Base-by-base conservation (phyloP, 2,329 filamentous ascomycete species). In the Pseudogymnoascus sp. region DNA sequence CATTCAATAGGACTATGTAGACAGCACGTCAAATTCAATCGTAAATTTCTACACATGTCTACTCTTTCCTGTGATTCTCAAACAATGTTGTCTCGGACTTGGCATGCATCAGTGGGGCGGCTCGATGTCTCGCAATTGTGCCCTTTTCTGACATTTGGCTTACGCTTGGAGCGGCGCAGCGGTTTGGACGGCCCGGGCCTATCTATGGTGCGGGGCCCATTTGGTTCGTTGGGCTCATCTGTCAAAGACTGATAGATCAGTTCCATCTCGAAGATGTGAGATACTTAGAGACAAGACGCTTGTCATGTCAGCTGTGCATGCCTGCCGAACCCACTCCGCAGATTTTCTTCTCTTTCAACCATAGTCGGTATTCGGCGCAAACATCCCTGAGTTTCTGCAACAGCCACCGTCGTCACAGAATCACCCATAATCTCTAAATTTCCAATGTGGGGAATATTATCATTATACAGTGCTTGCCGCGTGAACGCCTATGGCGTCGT, bases 361-460 rank as follows among this genome's bases (percentile, higher is more conserved):
- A 14, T 50, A 2, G 25, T 50, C 6, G 21, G 44, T n/a, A 14
- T 10, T 31, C 10, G 28, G 8, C 28, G 8, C 42, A 25, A 50
- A 50, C 6, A 25, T 50, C 12, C 42, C 21, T n/a, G n/a, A 16
- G 18, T 47, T 47, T 5, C 42, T 47, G 12, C 42, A 23, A 25
- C 21, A 25, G 42, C 47, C 25, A 16, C n/a, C 50, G 25, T 56
- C 28, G 33, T 18, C 11, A 14, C 25, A 33, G 4, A 18, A 56
- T 56, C 50, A 56, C 16, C n/a, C 35, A 31, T 23, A 60, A 60
- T 38, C 8, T 38, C 59, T 11, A 6, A 61, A n/a, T 16, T 23
- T 38, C 25, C 11, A 61, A 10, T 47, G 10, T 47, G 33, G 21
- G 35, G 59, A 61, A 44, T 40, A 61, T 61, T 44, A 38, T 61